phyloP scores from a whole-genome alignment of 306 rosid species.

The Senna siamea region DNA sequence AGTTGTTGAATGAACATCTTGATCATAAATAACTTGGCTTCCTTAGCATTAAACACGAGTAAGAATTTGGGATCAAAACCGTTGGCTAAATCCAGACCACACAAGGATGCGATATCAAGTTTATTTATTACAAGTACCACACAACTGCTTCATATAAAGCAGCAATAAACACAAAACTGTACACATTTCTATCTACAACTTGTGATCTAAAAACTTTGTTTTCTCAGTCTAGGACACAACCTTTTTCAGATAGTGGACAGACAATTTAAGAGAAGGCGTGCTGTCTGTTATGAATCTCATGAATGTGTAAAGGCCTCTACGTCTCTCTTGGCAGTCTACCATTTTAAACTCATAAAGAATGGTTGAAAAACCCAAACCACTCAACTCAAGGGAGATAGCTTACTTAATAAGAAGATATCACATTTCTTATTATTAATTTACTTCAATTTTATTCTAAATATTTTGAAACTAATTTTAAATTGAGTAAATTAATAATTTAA shows the following conservation, averaged over 20 bases:
- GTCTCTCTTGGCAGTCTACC: no score
- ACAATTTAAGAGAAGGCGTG: no score
- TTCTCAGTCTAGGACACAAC: conserved; percentile 1
- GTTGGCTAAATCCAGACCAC: not conserved
- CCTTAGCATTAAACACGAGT: conserved; percentile 4
- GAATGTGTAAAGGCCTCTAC: no score
- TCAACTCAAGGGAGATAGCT: no score
- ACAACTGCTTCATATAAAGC: conserved; percentile 8
- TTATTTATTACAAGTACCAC: not conserved
- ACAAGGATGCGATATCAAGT: not conserved
- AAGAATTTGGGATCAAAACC: not conserved
- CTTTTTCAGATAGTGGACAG: no score
- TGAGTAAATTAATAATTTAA: no score
- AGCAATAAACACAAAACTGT: not conserved
- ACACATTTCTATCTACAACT: conserved; percentile 4
- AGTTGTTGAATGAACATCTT: conserved; percentile 35
- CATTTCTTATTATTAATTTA: no score
- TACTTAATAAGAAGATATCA: no score
- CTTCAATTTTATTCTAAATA: no score
- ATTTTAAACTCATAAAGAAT: not conserved
- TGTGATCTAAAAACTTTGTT: conserved; percentile 7
- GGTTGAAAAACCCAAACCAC: no score
- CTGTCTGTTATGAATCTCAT: no score
- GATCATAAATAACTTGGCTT: not conserved
- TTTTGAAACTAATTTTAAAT: no score